Evolutionary conservation across 495 filamentous ascomycete species (phyloP), one percentile per base, ranked within the genome.

Genomic region (Hyphodiscus hymeniophilus): DNA sequence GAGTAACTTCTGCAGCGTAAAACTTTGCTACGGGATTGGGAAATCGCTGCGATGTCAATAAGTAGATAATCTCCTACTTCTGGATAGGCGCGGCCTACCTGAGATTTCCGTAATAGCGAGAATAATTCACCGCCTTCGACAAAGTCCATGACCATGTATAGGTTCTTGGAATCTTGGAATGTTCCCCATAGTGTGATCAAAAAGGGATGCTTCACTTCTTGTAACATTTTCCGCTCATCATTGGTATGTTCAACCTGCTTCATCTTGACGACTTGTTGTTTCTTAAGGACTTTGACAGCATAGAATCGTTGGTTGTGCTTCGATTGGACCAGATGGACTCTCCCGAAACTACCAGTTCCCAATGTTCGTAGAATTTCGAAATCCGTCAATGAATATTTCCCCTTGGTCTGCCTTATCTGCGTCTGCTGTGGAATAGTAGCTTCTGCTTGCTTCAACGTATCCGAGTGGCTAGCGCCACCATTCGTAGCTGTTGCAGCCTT

Each of bases 61-160:
- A 56, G 48, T 23, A 52, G 30, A n/a, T 22, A 15, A 15, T 26
- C 13, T 20, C 15, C 24, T 26, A 11, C 11, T 32, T 23, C 28
- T 24, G 18, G 10, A 41, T n/a, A 15, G 22, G 22, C n/a, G 12
- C 23, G 28, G 35, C 72, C 84, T 72, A 96, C 92, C 74, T 95
- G 94, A 31, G 91, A 96, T 67, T 96, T 96, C 48, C 94, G 79
- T 47, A 98, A 70, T 55, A 97, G 63, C 59, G 90, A 96, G 66
- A 98, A 98, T 42, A 98, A 72, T 71, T 98, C 94, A 47, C 92
- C 92, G 55, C 92, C 92, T 66, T 98, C 94, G n/a, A 98, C 87
- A 70, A 98, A 98, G 60, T 97, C 92, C 92, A 98, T 97, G 55
- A 98, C 92, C 92, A 98, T 97, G 73, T 98, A 98, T 17, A 98